These are phyloP conservation scores for Barnettozyma populi DNA, from an alignment of 805 yeast genomes.

Conservation along the genomic window DNA sequence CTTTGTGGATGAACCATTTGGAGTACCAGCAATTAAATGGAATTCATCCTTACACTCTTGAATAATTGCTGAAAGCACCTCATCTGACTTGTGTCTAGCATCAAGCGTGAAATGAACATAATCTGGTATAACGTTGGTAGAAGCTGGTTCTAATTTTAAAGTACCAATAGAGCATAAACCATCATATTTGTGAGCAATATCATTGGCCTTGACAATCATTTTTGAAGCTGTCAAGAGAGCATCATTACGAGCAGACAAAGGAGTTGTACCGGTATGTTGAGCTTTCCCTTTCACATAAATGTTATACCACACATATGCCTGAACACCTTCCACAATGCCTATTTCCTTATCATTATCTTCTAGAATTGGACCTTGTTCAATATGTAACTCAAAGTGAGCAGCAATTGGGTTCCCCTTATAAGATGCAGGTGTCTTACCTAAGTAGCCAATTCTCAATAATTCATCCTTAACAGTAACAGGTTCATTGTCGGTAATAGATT, in stretches of 20 bases:
- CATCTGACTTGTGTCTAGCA: slow-evolving; percentile 50
- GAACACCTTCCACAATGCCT: slow-evolving; percentile 64
- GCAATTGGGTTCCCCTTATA: slow-evolving; percentile 49
- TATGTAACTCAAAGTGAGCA: slow-evolving; percentile 70
- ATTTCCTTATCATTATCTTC: slow-evolving; percentile 50
- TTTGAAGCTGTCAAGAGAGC: slow-evolving; percentile 54
- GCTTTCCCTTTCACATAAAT: slow-evolving; percentile 56
- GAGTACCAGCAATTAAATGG: slow-evolving; percentile 23
- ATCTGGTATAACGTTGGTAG: slow-evolving; percentile 64
- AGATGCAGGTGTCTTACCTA: slow-evolving; percentile 46
- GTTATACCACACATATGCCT: slow-evolving; percentile 59
- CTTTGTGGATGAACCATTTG: slow-evolving; percentile 20
- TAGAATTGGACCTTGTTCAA: slow-evolving; percentile 72
- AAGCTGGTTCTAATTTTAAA: slow-evolving; percentile 50
- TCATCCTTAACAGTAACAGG: slow-evolving; percentile 49
- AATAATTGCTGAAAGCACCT: slow-evolving; percentile 31
- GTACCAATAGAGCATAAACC: slow-evolving; percentile 60
- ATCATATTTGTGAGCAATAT: slow-evolving; percentile 43
- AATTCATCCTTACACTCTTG: slow-evolving; percentile 35
- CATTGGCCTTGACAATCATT: slow-evolving; percentile 51
- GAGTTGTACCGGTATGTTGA: slow-evolving; percentile 73
- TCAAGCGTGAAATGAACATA: slow-evolving; percentile 56
- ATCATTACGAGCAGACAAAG: slow-evolving; percentile 54
- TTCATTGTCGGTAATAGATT: slow-evolving; percentile 49
- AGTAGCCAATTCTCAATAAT: slow-evolving; percentile 55